A percentile compares a stretch with the other conserved stretches of the same genome.
Evolutionary conservation across 768 basidiomycete genomes (phyloP).

Genomic region (Pleurotus tuoliensis): DNA sequence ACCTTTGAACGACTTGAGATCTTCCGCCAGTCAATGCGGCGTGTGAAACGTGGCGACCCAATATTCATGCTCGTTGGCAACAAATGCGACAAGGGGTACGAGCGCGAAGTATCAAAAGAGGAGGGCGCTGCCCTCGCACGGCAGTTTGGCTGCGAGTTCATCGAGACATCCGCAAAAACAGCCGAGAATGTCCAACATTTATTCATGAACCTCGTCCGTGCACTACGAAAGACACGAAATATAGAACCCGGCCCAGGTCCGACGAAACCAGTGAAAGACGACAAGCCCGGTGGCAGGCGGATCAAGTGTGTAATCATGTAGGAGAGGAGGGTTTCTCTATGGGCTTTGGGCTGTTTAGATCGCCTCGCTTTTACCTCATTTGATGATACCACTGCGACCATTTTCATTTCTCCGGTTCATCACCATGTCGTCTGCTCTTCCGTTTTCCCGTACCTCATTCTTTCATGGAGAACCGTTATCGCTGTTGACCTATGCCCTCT

Average conservation of each 20-base stretch:
- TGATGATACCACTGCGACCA: constrained; percentile 74
- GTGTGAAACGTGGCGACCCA: constrained; percentile 81
- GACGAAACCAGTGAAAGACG: constrained; percentile 40
- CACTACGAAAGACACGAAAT: constrained; percentile 68
- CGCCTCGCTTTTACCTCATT: constrained; percentile 64
- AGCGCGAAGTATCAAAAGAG: constrained; percentile 87
- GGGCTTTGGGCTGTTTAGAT: constrained; percentile 66
- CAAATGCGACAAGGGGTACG: constrained; percentile 90
- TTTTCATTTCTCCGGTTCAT: constrained; percentile 13
- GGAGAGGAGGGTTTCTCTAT: constrained; percentile 43
- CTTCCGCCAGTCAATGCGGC: constrained; percentile 86
- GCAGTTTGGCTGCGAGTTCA: constrained; percentile 86
- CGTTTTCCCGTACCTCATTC: constrained; percentile 20
- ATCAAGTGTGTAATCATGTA: constrained; percentile 79
- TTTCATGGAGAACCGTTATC: constrained; percentile 17
- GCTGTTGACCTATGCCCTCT: background rate
- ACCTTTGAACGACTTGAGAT: constrained; percentile 89
- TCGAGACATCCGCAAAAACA: constrained; percentile 96
- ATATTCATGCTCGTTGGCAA: constrained; percentile 95
- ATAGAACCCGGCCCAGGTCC: constrained; percentile 43
- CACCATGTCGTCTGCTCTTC: constrained; percentile 13
- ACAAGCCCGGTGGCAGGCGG: constrained; percentile 32
- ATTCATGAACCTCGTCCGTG: constrained; percentile 84
- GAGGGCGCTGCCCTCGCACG: constrained; percentile 82
- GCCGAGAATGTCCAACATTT: constrained; percentile 88